Conservation (phyloP, 2,329 filamentous ascomycete genomes). For the Neofusicoccum parvum region DNA sequence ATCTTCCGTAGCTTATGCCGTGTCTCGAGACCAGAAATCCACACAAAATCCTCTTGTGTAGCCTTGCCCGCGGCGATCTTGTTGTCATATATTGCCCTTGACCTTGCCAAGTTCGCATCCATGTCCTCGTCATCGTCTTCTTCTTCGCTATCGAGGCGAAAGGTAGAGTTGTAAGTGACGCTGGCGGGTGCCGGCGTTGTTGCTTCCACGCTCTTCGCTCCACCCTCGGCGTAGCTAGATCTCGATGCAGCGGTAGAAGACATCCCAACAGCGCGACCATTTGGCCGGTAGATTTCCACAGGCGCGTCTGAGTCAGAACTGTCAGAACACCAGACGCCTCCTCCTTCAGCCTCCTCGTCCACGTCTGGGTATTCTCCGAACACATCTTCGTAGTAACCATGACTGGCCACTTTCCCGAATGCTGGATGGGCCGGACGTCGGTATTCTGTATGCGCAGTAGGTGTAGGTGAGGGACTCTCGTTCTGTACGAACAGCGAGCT, state of each 20-base stretch:
- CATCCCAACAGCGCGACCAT: too few species aligned
- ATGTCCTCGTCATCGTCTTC: neutral
- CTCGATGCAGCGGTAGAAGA: too few species aligned
- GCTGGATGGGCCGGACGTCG: too few species aligned
- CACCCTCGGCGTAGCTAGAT: too few species aligned
- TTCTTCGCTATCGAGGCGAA: neutral
- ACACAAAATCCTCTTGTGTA: neutral
- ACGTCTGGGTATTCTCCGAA: neutral
- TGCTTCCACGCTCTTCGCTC: too few species aligned
- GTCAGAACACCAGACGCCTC: neutral
- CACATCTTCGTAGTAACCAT: neutral
- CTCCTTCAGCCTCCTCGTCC: neutral
- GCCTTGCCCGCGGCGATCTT: neutral
- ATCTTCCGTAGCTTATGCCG: neutral
- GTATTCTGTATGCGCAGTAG: too few species aligned
- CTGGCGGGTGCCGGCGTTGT: too few species aligned
- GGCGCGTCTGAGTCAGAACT: neutral
- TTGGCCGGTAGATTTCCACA: too few species aligned
- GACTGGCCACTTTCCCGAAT: neutral
- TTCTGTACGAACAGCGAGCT: too few species aligned
- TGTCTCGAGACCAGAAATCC: neutral
- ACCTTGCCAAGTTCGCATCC: neutral
- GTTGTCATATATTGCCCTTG: neutral
- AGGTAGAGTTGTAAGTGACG: too few species aligned
- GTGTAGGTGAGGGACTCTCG: too few species aligned